Base-by-base conservation (phyloP, 257 asterid species). In the Ilex asprella region DNA sequence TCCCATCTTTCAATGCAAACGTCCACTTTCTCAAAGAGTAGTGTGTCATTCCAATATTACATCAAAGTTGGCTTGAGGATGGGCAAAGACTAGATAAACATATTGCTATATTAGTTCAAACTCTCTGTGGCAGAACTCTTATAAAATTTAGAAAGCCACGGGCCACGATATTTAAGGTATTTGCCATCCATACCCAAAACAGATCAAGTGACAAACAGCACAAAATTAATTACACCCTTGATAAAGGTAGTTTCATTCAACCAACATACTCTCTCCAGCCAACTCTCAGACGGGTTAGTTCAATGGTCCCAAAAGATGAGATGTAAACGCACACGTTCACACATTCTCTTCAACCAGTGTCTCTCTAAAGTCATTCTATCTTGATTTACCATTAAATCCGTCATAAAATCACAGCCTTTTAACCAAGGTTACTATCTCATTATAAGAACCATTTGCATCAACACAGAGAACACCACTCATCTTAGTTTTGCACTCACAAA, bases 141-240 rank as follows among this genome's bases (percentile, higher is more conserved):
- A 58, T 80, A 78, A 70, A 63, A 78, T 73, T 60, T 82, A 49
- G 88, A 75, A 79, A 6, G 7, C 54, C 72, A 62, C 68, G 82
- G 27, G 83, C 80, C 87, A 66, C 73, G 56, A 73, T 64, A 76
- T 67, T 79, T 74, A 78, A 76, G 75, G 69, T 64, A 44, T 68
- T 53, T 75, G 67, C 78, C 66, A 61, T 67, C 72, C 57, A 44
- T 74, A 65, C 82, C 83, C 68, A 74, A 81, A 51, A 39, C 57
- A 78, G 81, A 66, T 64, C 32, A 60, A 66, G 39, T 62, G 60
- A 53, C 63, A 55, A 60, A 61, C 82, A 81, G 85, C 70, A 46
- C n/a, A 59, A 21, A 52, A 65, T 73, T 75, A 65, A 76, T 70
- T 65, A 55, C 64, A 30, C 54, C 55, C 70, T 73, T 50, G 59